Evolutionary conservation across 306 rosid genomes (phyloP).

Genomic region (Cicer judaicum): DNA sequence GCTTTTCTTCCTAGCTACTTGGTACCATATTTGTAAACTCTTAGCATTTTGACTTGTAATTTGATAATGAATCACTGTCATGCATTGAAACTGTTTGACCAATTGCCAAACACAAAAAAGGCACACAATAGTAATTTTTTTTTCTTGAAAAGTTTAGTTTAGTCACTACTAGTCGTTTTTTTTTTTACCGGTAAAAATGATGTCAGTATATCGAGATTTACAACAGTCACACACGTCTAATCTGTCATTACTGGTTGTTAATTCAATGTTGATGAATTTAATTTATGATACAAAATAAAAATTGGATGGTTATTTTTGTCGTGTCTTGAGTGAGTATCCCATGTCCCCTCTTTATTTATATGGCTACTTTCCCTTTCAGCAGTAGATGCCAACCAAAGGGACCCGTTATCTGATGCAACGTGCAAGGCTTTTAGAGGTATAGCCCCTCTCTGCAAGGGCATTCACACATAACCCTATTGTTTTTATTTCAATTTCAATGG

Average conservation of each 20-base stretch:
- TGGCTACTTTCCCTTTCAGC: constrained; percentile 57
- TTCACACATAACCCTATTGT: constrained; percentile 48
- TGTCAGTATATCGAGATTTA: too few relatives aligned
- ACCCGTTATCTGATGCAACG: constrained; percentile 52
- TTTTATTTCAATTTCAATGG: not conserved
- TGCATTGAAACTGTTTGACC: constrained; percentile 39
- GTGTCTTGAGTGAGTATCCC: constrained; percentile 42
- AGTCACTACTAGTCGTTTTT: too few relatives aligned
- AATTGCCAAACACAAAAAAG: constrained; percentile 4
- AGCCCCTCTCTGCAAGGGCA: constrained; percentile 56
- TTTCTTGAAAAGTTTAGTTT: not conserved
- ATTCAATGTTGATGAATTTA: too few relatives aligned
- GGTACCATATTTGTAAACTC: constrained; percentile 35
- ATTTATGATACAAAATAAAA: too few relatives aligned
- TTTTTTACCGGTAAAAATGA: too few relatives aligned
- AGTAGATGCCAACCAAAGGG: constrained; percentile 50
- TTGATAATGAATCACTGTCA: constrained; percentile 42
- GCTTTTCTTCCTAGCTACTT: constrained; percentile 29
- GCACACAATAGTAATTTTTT: constrained; percentile 35
- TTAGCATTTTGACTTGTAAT: constrained; percentile 20
- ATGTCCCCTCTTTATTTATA: constrained; percentile 11
- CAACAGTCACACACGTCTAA: too few relatives aligned
- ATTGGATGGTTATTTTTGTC: constrained; percentile 46
- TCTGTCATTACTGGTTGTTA: too few relatives aligned
- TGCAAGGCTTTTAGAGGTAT: constrained; percentile 48